Evolutionary conservation across 305 asterid species (phyloP).

Genomic region (Fraxinus greggii): DNA sequence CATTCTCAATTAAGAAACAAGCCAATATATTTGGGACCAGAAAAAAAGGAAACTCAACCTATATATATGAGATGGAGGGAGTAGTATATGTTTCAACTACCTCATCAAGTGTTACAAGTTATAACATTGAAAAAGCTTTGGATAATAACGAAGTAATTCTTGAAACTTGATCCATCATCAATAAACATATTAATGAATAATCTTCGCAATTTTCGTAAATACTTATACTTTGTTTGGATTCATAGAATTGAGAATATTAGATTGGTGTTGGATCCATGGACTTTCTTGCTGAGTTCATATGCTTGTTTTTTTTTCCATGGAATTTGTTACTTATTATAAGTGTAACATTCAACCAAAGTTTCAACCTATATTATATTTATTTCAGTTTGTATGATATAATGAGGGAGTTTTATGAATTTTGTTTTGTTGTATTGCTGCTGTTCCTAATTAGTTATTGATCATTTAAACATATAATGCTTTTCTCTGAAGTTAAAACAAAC

Average conservation of each 20-base stretch:
- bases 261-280: not conserved
- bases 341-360: not conserved
- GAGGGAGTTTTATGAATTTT: not conserved
- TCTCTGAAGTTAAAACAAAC: not conserved
- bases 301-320: not conserved
- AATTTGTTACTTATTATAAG: not conserved
- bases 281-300: not conserved
- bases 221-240: not conserved
- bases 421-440: not conserved
- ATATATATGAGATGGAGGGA: too few species aligned
- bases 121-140: not conserved
- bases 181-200: not conserved
- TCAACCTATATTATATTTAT: not conserved
- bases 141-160: not conserved
- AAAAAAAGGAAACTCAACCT: too few species aligned
- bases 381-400: not conserved
- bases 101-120: not conserved
- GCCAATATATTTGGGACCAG: too few species aligned
- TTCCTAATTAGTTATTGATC: not conserved
- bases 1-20: too few species aligned
- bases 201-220: not conserved
- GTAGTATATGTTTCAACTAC: not conserved
- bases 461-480: not conserved
- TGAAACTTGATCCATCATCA: not conserved
- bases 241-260: not conserved